Evolutionary conservation across 2,329 filamentous ascomycete species (phyloP).

Genomic region (Bertia moriformis): DNA sequence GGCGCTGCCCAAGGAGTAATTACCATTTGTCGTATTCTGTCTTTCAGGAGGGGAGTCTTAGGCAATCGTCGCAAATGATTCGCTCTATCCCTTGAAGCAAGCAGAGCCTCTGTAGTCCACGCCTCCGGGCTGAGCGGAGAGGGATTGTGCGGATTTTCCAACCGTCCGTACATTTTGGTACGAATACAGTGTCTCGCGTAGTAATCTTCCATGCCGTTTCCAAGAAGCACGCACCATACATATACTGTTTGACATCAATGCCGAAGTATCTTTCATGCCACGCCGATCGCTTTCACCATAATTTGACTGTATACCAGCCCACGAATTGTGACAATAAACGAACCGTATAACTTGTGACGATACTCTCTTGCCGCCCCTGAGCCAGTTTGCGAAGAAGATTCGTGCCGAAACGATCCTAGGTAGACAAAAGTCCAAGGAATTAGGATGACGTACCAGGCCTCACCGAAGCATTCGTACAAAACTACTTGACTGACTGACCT

Average conservation of each 20-base stretch:
- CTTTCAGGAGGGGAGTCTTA: not conserved
- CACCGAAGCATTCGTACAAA: not conserved
- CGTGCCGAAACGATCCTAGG: not conserved
- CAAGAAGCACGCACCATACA: not conserved
- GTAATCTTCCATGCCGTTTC: not conserved
- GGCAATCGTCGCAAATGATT: not conserved
- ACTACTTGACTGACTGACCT: not conserved
- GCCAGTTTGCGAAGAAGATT: not conserved
- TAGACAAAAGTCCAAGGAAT: not conserved
- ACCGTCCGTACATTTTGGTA: conserved; percentile 1
- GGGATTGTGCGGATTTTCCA: not conserved
- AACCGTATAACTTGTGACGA: not conserved
- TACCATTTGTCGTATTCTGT: not conserved
- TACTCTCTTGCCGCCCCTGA: not conserved
- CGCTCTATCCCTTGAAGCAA: not conserved
- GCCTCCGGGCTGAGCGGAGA: too few relatives aligned
- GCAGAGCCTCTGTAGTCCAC: not conserved
- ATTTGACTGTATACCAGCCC: not conserved
- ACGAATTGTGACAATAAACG: not conserved
- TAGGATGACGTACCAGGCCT: not conserved
- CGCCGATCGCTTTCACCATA: not conserved
- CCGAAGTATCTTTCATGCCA: not conserved
- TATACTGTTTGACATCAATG: not conserved
- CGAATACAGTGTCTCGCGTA: not conserved
- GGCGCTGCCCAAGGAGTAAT: not conserved